Conservation (phyloP, 225 moss, liverwort and hornwort genomes). For the Sphagnum tenellum region DNA sequence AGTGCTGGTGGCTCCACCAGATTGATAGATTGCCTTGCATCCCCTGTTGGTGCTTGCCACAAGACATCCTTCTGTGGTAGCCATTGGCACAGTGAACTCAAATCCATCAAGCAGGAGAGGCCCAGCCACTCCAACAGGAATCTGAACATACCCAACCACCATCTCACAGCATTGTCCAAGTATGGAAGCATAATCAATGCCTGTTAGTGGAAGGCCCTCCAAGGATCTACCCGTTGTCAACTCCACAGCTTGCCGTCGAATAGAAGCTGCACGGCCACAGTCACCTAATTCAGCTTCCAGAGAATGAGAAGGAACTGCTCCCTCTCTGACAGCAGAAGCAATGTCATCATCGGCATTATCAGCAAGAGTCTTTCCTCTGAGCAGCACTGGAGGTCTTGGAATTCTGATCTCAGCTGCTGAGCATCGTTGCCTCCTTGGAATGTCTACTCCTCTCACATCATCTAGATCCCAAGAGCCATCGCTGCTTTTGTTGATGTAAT, state of each 20-base stretch:
- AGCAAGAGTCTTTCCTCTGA: too few relatives aligned
- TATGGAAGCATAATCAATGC: slow-evolving; percentile 80
- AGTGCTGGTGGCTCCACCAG: slow-evolving; percentile 74
- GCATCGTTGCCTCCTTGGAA: too few relatives aligned
- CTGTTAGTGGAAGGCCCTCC: slow-evolving; percentile 56
- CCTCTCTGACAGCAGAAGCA: slow-evolving; percentile 49
- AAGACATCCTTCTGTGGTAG: slow-evolving; percentile 89
- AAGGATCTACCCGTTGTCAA: slow-evolving; percentile 52
- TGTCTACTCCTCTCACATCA: too few relatives aligned
- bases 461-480: too few relatives aligned
- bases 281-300: slow-evolving; percentile 70
- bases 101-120: slow-evolving; percentile 74
- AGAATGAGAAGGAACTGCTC: slow-evolving; percentile 50
- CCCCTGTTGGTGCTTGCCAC: slow-evolving; percentile 96
- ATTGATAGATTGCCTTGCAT: slow-evolving; percentile 81
- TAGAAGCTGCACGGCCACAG: slow-evolving; percentile 45
- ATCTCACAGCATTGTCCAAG: slow-evolving; percentile 98
- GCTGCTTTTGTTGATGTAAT: too few relatives aligned
- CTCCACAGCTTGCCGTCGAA: slow-evolving; percentile 71
- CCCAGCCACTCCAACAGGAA: slow-evolving; percentile 88
- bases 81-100: slow-evolving; percentile 83
- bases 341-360: slow-evolving; percentile 39
- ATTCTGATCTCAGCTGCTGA: too few relatives aligned
- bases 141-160: slow-evolving; percentile 86
- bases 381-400: too few relatives aligned